Base-by-base conservation (phyloP, 768 basidiomycete genomes). In the Tricholoma flavovirens region DNA sequence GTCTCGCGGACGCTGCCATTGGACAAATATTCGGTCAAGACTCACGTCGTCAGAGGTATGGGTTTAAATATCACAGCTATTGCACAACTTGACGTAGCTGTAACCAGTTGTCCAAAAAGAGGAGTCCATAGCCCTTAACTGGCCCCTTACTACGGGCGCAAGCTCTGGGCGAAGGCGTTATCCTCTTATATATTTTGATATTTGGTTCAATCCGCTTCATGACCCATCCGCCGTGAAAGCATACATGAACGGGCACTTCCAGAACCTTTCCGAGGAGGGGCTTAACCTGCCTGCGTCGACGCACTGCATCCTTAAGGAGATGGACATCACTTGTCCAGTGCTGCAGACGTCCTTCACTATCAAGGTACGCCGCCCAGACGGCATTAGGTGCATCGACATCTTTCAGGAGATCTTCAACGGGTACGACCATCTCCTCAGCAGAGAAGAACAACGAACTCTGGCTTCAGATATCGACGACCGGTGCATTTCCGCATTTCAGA, bases 331-430 rank as follows among this genome's bases (percentile, higher is more conserved):
- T 17, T 79, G 79, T 58, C 66, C 57, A n/a, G 65, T 64, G 35
- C 72, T 73, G 60, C 62, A 73, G 33, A 54, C 58, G 36, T 77
- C 76, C 67, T 69, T 72, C 5, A 69, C 83, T 36, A 59, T 75
- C 53, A 29, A 4, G 10, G 74, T 83, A 55, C 71, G 73, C 49
- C 73, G 76, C 35, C 50, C 69, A 19, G 66, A 66, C 40, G 78
- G 78, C 11, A 71, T 86, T 54, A 69, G 77, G 12, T 79, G 82
- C 61, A 73, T 79, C 21, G 84, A 87, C 51, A 75, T 88, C 32
- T 83, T 86, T 63, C 66, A 77, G 53, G 79, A 76, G 9, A 83
- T 88, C 24, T 77, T 81, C 62, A 73, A 78, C 42, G 68, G 74
- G 5, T 82, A 78, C 57, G 66, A 75, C 48, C 66, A 70, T 35